Evolutionary conservation across 2,329 filamentous ascomycete genomes (phyloP).

Genomic region (Westerdykella ornata): DNA sequence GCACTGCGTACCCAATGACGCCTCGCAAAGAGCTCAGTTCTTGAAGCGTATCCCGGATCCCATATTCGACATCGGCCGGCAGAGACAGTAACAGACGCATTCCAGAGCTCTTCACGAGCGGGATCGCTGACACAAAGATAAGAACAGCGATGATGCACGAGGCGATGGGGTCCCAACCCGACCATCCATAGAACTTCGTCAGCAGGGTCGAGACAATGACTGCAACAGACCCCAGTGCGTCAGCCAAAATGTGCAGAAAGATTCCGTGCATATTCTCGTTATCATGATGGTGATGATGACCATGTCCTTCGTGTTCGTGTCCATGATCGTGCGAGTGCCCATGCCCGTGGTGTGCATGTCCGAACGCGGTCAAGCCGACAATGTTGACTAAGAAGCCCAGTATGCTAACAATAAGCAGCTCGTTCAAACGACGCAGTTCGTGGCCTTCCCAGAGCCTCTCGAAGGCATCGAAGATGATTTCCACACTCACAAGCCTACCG

Average conservation of each 20-base stretch:
- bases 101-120: conserved; percentile 78
- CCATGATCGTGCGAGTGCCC: conserved; percentile 43
- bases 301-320: conserved; percentile 30
- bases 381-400: conserved; percentile 85
- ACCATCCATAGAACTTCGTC: conserved; percentile 82
- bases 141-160: conserved; percentile 89
- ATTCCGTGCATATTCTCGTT: conserved; percentile 99
- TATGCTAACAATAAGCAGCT: conserved; percentile 82
- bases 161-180: conserved; percentile 89
- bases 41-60: conserved; percentile 74
- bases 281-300: conserved; percentile 59
- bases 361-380: conserved; percentile 82
- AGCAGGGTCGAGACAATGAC: conserved; percentile 88
- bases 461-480: conserved; percentile 91
- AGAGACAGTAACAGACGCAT: conserved; percentile 77
- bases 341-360: conserved; percentile 51
- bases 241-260: conserved; percentile 89
- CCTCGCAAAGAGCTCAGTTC: conserved; percentile 76
- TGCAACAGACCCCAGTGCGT: conserved; percentile 87
- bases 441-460: conserved; percentile 79
- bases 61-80: conserved; percentile 79
- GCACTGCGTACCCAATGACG: conserved; percentile 77
- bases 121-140: conserved; percentile 87
- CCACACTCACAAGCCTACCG: conserved; percentile 75
- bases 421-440: conserved; percentile 74